These are phyloP conservation scores for Berberis thunbergii DNA, from an alignment of 164 flowering plant genomes.

Conservation along the genomic window DNA sequence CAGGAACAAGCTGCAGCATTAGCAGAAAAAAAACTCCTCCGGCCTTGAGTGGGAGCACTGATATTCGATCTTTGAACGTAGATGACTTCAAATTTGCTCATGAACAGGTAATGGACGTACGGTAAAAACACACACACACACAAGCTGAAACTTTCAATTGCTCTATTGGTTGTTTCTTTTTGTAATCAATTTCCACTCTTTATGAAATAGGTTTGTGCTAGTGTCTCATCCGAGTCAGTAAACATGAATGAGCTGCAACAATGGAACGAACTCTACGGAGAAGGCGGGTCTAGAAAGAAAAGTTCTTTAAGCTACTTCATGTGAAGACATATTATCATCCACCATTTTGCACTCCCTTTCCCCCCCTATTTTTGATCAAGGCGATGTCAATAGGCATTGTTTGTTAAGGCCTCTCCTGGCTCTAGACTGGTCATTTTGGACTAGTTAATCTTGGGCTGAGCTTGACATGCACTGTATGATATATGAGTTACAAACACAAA, in stretches of 20 bases:
- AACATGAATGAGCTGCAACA: constrained; percentile 82
- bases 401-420: too few relatives aligned
- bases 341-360: too few relatives aligned
- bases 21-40: constrained; percentile 73
- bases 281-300: constrained; percentile 87
- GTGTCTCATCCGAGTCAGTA: constrained; percentile 87
- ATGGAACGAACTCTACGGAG: constrained; percentile 92
- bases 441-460: too few relatives aligned
- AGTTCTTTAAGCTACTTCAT: constrained; percentile 81
- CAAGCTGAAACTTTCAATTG: too few relatives aligned
- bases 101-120: constrained; percentile 47
- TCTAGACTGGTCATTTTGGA: too few relatives aligned
- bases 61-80: constrained; percentile 64
- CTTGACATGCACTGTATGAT: too few relatives aligned
- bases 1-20: constrained; percentile 70
- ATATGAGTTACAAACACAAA: too few relatives aligned
- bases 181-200: neutral
- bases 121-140: too few relatives aligned
- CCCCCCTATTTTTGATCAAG: too few relatives aligned
- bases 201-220: constrained; percentile 70
- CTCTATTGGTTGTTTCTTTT: too few relatives aligned
- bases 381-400: too few relatives aligned
- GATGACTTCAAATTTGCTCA: constrained; percentile 85
- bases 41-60: constrained; percentile 62
- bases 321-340: constrained; percentile 29